Conservation (phyloP, 805 yeast genomes). For the Saturnispora hagleri region DNA sequence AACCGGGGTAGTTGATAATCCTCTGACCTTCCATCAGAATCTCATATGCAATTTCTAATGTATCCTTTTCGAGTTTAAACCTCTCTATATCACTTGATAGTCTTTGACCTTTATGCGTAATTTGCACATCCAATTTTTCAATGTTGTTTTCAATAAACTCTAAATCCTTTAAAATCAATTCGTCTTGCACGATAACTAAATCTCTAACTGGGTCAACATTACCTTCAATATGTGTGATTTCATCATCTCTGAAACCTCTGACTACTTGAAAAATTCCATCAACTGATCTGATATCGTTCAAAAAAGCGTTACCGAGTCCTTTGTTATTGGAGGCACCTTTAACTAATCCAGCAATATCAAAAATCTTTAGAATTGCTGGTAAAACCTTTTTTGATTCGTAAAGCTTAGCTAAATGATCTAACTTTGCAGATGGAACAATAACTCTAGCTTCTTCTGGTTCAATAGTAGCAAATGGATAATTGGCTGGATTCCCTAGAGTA, state of each 20-base stretch:
- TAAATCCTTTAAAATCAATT: constrained; percentile 56
- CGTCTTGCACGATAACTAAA: constrained; percentile 54
- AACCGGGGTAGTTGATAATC: constrained; percentile 67
- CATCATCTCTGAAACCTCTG: constrained; percentile 53
- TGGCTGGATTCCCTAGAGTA: constrained; percentile 56
- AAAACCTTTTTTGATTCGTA: constrained; percentile 43
- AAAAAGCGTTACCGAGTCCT: constrained; percentile 67
- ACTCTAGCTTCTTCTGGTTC: constrained; percentile 62
- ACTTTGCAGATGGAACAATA: constrained; percentile 40
- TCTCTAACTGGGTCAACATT: constrained; percentile 57
- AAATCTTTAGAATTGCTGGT: constrained; percentile 49
- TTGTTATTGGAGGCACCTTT: constrained; percentile 57
- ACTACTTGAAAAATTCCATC: constrained; percentile 67
- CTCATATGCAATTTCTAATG: constrained; percentile 62
- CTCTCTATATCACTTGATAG: constrained; percentile 52
- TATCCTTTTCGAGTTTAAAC: constrained; percentile 79
- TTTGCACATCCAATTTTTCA: constrained; percentile 53
- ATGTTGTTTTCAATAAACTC: constrained; percentile 62
- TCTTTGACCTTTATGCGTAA: constrained; percentile 79
- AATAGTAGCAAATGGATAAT: constrained; percentile 68
- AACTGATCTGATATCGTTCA: constrained; percentile 59
- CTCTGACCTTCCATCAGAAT: constrained; percentile 78
- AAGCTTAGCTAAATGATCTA: constrained; percentile 38
- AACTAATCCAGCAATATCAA: constrained; percentile 64
- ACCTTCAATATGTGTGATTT: constrained; percentile 59